A percentile compares a stretch with the other conserved stretches of the same genome.
These are phyloP conservation scores for Alternaria angustiovoidea DNA, from an alignment of 2,329 filamentous ascomycete genomes.

Conservation along the genomic window DNA sequence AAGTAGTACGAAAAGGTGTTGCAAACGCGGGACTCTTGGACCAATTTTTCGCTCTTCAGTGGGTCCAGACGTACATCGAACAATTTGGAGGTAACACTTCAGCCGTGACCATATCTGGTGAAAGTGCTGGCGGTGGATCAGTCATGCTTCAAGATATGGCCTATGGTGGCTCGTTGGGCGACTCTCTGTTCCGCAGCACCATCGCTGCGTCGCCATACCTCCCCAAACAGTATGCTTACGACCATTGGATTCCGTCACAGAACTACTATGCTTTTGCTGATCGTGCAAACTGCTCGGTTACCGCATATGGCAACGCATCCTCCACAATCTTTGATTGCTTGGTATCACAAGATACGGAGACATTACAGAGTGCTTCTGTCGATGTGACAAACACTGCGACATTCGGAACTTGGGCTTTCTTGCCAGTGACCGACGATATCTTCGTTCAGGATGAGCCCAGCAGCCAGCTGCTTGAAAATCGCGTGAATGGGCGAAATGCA, in stretches of 20 bases:
- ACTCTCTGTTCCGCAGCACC: constrained; percentile 47
- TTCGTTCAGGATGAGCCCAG: constrained; percentile 52
- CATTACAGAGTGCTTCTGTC: constrained; percentile 49
- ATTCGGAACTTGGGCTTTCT: constrained; percentile 55
- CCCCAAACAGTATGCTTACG: constrained; percentile 62
- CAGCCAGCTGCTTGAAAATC: constrained; percentile 46
- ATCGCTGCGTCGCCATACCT: constrained; percentile 60
- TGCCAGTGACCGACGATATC: constrained; percentile 55
- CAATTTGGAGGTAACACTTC: constrained; percentile 35
- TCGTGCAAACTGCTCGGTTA: constrained; percentile 37
- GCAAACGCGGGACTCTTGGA: constrained; percentile 57
- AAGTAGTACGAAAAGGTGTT: constrained; percentile 47
- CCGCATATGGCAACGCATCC: constrained; percentile 27
- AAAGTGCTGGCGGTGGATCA: constrained; percentile 45
- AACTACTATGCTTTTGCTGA: constrained; percentile 57
- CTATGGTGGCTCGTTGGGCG: constrained; percentile 42
- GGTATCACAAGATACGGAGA: constrained; percentile 45
- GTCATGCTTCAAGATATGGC: constrained; percentile 44
- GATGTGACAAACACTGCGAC: constrained; percentile 44
- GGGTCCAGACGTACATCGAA: constrained; percentile 59
- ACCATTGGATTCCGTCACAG: constrained; percentile 56
- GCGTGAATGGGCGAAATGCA: constrained; percentile 51
- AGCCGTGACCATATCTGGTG: constrained; percentile 47
- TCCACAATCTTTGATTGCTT: constrained; percentile 56
- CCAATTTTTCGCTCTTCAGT: constrained; percentile 60